A percentile compares a stretch with the other conserved stretches of the same genome.
Conservation (phyloP, 257 asterid genomes). For the Solanum sitiens region DNA sequence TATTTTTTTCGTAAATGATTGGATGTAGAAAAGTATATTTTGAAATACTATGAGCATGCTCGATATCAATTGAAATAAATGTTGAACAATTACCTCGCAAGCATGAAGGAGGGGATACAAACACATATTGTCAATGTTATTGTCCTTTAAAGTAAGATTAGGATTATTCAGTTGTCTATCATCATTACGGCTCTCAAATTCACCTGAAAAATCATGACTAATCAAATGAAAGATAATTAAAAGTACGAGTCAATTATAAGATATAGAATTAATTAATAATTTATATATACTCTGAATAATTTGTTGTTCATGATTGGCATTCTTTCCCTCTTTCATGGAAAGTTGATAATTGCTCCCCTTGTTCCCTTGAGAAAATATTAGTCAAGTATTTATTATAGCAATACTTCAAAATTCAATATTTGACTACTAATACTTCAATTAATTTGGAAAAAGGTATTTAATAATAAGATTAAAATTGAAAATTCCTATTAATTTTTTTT, state of each 20-base stretch:
- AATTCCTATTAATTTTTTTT: not conserved
- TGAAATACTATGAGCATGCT: not conserved
- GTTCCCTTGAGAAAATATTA: not conserved
- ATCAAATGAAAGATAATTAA: not conserved
- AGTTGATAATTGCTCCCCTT: not conserved
- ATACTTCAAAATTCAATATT: not conserved
- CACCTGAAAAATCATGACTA: not conserved
- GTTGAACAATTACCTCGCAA: not conserved
- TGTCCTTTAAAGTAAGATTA: not conserved
- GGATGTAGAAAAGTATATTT: not conserved
- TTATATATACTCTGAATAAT: not conserved
- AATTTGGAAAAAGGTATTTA: not conserved
- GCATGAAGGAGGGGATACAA: not conserved
- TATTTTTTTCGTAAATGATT: not conserved
- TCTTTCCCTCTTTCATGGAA: not conserved
- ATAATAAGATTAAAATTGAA: not conserved
- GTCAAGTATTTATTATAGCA: not conserved
- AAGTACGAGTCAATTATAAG: not conserved
- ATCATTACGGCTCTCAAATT: not conserved
- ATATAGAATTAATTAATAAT: not conserved
- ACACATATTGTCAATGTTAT: not conserved
- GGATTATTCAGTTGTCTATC: not conserved
- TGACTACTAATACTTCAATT: not conserved
- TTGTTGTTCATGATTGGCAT: not conserved
- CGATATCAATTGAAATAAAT: not conserved